phyloP scores from a whole-genome alignment of 163 green algal genomes.

The Chloromonas sp. region DNA sequence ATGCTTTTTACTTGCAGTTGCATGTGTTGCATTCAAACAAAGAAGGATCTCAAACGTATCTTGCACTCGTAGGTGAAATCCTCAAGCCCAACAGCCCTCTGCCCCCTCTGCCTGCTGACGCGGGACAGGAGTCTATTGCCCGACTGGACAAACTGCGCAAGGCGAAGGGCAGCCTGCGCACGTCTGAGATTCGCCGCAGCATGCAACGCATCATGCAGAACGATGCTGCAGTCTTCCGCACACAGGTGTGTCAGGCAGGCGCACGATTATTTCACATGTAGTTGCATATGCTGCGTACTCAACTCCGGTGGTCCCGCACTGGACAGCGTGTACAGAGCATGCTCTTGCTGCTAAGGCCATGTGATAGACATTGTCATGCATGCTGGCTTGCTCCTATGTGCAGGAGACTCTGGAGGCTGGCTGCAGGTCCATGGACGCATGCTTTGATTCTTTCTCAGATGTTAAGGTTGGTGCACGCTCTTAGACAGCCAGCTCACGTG shows the following conservation, averaged over 20 bases:
- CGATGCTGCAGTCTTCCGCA: constrained; percentile 96
- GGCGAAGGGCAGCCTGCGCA: constrained; percentile 62
- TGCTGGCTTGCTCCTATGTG: neutral
- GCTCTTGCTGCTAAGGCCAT: no score
- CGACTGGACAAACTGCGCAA: constrained; percentile 80
- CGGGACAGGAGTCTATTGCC: constrained; percentile 68
- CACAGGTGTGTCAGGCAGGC: constrained; percentile 20
- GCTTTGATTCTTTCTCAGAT: constrained; percentile 50
- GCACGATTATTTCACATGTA: no score
- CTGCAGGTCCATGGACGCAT: constrained; percentile 80
- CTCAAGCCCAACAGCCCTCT: constrained; percentile 80
- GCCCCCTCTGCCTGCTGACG: constrained; percentile 56
- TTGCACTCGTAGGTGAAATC: constrained; percentile 51
- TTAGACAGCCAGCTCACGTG: no score
- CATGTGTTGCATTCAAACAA: no score
- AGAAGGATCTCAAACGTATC: no score
- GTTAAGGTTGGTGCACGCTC: constrained; percentile 47
- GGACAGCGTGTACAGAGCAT: no score
- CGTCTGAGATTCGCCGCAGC: constrained; percentile 65
- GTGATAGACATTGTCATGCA: no score
- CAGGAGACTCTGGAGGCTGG: constrained; percentile 83
- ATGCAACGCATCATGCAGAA: constrained; percentile 93
- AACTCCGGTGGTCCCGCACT: no score
- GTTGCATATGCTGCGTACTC: no score
- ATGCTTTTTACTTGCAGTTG: no score